phyloP scores from a whole-genome alignment of 2,329 filamentous ascomycete species.

The Plenodomus tracheiphilus region DNA sequence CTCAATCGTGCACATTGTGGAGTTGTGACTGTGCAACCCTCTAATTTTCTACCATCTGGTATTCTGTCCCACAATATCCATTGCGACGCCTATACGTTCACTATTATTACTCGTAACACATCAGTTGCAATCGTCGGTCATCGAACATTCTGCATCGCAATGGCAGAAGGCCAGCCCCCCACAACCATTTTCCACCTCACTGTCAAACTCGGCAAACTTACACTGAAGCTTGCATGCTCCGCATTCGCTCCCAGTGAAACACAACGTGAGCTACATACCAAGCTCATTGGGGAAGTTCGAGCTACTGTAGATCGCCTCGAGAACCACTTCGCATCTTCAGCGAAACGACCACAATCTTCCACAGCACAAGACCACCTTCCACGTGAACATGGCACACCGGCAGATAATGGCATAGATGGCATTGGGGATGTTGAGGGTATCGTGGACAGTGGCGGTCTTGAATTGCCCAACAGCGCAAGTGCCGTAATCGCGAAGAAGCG shows the following conservation, averaged over 20 bases:
- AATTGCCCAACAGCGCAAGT: neutral
- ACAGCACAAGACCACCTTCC: neutral
- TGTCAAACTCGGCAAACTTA: neutral
- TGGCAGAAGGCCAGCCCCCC: neutral
- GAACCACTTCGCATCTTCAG: neutral
- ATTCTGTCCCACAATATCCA: too few species aligned
- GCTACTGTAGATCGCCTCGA: neutral
- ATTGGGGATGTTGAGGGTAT: neutral
- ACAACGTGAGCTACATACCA: neutral
- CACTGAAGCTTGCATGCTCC: neutral
- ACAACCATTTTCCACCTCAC: neutral
- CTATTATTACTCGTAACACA: neutral
- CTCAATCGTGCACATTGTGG: neutral
- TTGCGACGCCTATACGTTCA: too few species aligned
- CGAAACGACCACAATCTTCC: neutral
- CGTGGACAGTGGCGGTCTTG: neutral
- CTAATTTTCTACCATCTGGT: too few species aligned
- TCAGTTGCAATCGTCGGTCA: too few species aligned
- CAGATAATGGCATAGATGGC: neutral
- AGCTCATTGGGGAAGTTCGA: neutral
- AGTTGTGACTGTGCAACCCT: neutral
- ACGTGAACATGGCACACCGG: neutral
- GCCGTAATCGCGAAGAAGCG: neutral
- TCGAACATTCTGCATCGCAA: neutral
- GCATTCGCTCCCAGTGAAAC: neutral